A percentile compares a stretch with the other conserved stretches of the same genome.
phyloP scores from a whole-genome alignment of 306 rosid genomes.

The Echinosophora koreensis region DNA sequence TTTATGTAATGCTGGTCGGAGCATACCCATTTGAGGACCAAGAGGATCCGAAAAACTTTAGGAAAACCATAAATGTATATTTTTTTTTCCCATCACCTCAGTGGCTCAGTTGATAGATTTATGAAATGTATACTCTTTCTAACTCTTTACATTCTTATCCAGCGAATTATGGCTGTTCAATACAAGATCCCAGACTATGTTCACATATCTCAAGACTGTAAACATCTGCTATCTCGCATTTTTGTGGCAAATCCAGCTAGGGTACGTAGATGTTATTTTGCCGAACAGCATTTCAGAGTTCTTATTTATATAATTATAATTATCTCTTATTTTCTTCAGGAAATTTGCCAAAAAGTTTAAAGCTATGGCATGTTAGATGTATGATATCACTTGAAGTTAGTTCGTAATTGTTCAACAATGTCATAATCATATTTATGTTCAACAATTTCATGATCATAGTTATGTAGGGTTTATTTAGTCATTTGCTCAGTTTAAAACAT shows the following conservation, averaged over 20 bases:
- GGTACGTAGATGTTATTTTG: conserved; percentile 54
- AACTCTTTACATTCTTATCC: conserved; percentile 47
- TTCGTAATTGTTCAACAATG: conserved; percentile 29
- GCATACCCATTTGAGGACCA: conserved; percentile 94
- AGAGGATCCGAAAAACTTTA: conserved; percentile 84
- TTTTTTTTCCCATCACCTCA: not conserved
- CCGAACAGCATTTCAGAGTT: conserved; percentile 8
- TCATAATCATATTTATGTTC: too few species aligned
- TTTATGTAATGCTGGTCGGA: conserved; percentile 92
- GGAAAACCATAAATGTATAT: conserved; percentile 82
- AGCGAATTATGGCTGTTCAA: conserved; percentile 89
- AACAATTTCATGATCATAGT: conserved; percentile 17
- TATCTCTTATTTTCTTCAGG: not conserved
- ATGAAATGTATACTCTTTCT: conserved; percentile 19
- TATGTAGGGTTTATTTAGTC: not conserved
- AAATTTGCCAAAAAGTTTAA: not conserved
- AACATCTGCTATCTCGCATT: conserved; percentile 78
- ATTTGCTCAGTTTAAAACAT: conserved; percentile 24
- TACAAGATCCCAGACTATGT: conserved; percentile 92
- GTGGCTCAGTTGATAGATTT: conserved; percentile 31
- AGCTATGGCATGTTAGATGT: conserved; percentile 3
- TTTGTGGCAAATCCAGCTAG: conserved; percentile 75
- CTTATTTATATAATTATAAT: conserved; percentile 13
- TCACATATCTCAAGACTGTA: conserved; percentile 87
- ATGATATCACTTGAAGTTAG: conserved; percentile 36